A percentile compares a stretch with the other conserved stretches of the same genome.
Evolutionary conservation across 345 rosid genomes (phyloP).

Genomic region (Bretschneidera sinensis): DNA sequence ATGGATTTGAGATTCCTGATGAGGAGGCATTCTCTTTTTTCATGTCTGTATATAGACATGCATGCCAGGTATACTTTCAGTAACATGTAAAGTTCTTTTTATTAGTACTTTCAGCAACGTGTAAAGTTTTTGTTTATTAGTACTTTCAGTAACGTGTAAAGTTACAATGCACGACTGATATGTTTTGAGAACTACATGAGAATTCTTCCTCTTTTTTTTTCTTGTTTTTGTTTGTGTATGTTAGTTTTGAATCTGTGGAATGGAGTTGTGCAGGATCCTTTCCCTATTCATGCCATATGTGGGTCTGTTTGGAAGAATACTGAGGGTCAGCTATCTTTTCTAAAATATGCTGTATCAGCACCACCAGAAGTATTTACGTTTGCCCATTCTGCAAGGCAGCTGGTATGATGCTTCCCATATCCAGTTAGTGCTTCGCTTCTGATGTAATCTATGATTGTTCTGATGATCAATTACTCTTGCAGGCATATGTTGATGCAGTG

Average conservation of each 20-base stretch:
- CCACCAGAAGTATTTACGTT: slow-evolving; percentile 88
- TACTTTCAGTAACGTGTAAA: no score
- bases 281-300: slow-evolving; percentile 86
- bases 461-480: slow-evolving; percentile 23
- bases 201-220: no score
- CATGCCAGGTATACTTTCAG: slow-evolving; percentile 62
- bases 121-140: no score
- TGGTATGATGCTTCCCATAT: slow-evolving; percentile 50
- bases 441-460: slow-evolving; percentile 7
- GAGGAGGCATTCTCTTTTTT: slow-evolving; percentile 82
- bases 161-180: no score
- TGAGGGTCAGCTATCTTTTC: slow-evolving; percentile 85
- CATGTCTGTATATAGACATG: slow-evolving; percentile 66
- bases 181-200: no score
- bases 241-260: slow-evolving; percentile 6
- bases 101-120: no score
- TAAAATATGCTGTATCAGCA: slow-evolving; percentile 71
- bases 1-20: slow-evolving; percentile 73
- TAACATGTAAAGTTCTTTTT: no score
- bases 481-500: slow-evolving; percentile 66
- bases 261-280: slow-evolving; percentile 63
- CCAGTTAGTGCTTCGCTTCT: slow-evolving; percentile 12
- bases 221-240: neutral
- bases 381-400: slow-evolving; percentile 70
- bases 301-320: slow-evolving; percentile 78